phyloP scores from a whole-genome alignment of 73 alveolate species.

The Stentor roeselii region DNA sequence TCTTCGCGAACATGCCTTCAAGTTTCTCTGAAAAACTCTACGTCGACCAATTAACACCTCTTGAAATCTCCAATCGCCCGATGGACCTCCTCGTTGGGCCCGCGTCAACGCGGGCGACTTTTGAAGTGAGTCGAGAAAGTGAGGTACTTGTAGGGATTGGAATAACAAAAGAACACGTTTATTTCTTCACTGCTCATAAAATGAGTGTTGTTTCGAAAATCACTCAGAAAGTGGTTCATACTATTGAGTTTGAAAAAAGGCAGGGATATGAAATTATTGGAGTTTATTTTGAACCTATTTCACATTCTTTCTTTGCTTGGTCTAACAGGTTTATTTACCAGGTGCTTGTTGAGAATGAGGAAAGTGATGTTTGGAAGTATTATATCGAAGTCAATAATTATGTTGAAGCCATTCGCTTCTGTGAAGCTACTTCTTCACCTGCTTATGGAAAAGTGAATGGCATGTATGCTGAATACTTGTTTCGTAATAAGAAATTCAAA shows the following conservation, averaged over 20 bases:
- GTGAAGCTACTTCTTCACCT: conserved; percentile 47
- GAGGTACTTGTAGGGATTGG: conserved; percentile 24
- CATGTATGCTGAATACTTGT: conserved; percentile 76
- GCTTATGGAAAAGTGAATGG: conserved; percentile 62
- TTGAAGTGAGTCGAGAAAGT: not conserved
- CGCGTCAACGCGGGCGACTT: no score
- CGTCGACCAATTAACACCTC: not conserved
- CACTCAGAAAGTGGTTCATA: conserved; percentile 50
- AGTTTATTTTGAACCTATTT: conserved; percentile 34
- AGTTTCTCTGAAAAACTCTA: conserved; percentile 1
- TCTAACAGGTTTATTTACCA: conserved; percentile 38
- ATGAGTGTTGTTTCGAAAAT: conserved; percentile 51
- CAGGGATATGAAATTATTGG: conserved; percentile 47
- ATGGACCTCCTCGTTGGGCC: no score
- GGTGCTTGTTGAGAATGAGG: conserved; percentile 67
- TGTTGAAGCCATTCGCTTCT: conserved; percentile 62
- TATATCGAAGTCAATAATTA: conserved; percentile 64
- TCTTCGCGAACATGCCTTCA: not conserved
- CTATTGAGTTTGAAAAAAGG: conserved; percentile 38
- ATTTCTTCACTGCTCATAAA: conserved; percentile 45
- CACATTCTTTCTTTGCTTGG: conserved; percentile 49
- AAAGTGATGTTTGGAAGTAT: conserved; percentile 84
- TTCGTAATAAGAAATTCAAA: conserved; percentile 61
- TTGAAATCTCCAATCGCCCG: no score
- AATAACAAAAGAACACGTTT: conserved; percentile 53